Conservation (phyloP, 2,329 filamentous ascomycete genomes). For the Fusarium dimerum region DNA sequence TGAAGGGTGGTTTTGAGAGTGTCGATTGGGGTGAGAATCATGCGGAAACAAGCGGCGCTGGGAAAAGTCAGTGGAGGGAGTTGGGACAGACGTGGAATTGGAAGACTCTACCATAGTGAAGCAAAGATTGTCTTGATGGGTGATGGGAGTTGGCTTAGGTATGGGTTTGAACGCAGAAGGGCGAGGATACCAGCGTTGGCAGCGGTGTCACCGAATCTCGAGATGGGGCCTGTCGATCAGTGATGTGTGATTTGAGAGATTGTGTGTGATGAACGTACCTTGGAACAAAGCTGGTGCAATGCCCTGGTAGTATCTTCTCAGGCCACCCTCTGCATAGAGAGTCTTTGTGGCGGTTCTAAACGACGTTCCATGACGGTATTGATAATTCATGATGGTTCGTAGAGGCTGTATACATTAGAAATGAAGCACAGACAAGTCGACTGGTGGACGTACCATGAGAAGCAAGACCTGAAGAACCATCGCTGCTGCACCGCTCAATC, state of each 20-base stretch:
- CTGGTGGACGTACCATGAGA: conserved; percentile 40
- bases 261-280: conserved; percentile 27
- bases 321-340: conserved; percentile 43
- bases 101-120: conserved; percentile 39
- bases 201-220: conserved; percentile 50
- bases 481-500: conserved; percentile 48
- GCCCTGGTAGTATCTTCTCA: conserved; percentile 48
- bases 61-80: background rate
- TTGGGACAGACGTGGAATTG: no score
- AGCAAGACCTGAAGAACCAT: conserved; percentile 51
- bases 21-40: conserved; percentile 50
- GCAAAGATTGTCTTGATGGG: conserved; percentile 48
- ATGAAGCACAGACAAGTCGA: fast-evolving
- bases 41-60: conserved; percentile 48
- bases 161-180: conserved; percentile 47
- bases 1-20: conserved; percentile 53
- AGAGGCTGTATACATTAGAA: conserved; percentile 37
- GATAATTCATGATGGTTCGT: conserved; percentile 53
- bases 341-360: conserved; percentile 42
- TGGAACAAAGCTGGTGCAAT: conserved; percentile 47
- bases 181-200: conserved; percentile 52
- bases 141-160: conserved; percentile 44
- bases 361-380: conserved; percentile 47
- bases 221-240: conserved; percentile 39
- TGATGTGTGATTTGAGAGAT: background rate